Evolutionary conservation across 116 monocot species (phyloP).

Genomic region (Cymodocea nodosa): DNA sequence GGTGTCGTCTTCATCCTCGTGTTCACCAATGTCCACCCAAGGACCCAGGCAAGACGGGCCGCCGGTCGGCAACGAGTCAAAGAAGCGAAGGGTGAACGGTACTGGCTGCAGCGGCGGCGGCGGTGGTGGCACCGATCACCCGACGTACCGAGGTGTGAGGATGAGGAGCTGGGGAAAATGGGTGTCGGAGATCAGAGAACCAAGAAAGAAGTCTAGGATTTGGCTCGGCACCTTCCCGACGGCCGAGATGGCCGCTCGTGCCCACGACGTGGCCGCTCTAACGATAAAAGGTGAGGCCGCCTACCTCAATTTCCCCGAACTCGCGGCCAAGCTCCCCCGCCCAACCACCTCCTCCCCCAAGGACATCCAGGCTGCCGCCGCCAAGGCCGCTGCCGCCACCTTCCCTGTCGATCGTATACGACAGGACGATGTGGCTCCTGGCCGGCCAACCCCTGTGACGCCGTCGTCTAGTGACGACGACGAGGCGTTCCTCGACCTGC

Average conservation of each 20-base stretch:
- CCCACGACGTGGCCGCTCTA: slow-evolving; percentile 69
- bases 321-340: slow-evolving; percentile 48
- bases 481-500: slow-evolving; percentile 56
- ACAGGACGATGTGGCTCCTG: not conserved
- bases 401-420: not conserved
- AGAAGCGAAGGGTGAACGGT: slow-evolving; percentile 12
- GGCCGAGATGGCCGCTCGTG: slow-evolving; percentile 72
- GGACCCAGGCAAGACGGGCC: not conserved
- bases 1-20: slow-evolving; percentile 11
- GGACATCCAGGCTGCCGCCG: slow-evolving; percentile 70
- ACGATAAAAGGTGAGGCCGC: slow-evolving; percentile 60
- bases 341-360: slow-evolving; percentile 49
- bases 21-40: not conserved
- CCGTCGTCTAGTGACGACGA: slow-evolving; percentile 11
- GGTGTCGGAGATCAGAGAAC: slow-evolving; percentile 69
- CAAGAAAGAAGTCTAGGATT: slow-evolving; percentile 60
- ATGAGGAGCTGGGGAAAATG: slow-evolving; percentile 70
- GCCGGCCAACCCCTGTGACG: not conserved
- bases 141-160: slow-evolving; percentile 44
- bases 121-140: slow-evolving; percentile 9
- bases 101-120: slow-evolving; percentile 10
- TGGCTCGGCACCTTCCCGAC: slow-evolving; percentile 74
- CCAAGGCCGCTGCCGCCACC: slow-evolving; percentile 29
- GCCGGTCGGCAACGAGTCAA: slow-evolving; percentile 8
- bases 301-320: slow-evolving; percentile 63